A percentile compares a stretch with the other conserved stretches of the same genome.
Evolutionary conservation across 2,329 filamentous ascomycete genomes (phyloP).

Genomic region (Beauveria scarabaeidicola): DNA sequence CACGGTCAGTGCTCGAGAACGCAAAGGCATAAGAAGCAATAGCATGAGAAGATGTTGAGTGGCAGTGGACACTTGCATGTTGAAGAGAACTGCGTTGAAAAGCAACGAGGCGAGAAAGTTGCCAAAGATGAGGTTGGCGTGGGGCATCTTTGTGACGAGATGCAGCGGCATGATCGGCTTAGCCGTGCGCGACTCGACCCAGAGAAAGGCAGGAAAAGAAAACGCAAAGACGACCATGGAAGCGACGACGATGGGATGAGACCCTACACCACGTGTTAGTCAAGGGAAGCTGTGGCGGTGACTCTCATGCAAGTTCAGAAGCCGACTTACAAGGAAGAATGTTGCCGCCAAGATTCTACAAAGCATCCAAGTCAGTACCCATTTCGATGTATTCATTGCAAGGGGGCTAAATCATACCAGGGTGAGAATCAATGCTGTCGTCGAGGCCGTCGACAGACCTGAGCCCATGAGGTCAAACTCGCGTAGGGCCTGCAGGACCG

Average conservation of each 20-base stretch:
- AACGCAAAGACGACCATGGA: constrained; percentile 41
- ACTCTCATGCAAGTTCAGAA: background rate
- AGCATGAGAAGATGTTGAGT: too few species aligned
- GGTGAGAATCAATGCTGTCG: constrained; percentile 51
- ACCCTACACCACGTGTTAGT: constrained; percentile 30
- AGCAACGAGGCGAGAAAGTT: constrained; percentile 46
- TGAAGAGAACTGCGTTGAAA: constrained; percentile 50
- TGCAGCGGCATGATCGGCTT: constrained; percentile 53
- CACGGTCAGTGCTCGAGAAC: background rate
- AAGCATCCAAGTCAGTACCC: background rate
- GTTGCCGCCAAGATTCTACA: constrained; percentile 54
- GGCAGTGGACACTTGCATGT: constrained; percentile 33
- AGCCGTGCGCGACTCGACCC: constrained; percentile 39
- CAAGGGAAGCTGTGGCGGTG: background rate
- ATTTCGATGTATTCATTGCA: background rate
- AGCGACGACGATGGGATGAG: constrained; percentile 47
- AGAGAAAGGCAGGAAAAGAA: constrained; percentile 43
- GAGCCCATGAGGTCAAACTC: constrained; percentile 52
- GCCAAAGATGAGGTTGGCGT: constrained; percentile 48
- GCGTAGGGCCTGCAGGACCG: constrained; percentile 39
- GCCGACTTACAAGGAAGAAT: constrained; percentile 44
- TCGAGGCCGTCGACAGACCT: constrained; percentile 40
- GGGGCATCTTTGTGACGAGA: constrained; percentile 40
- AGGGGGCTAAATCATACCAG: constrained; percentile 32
- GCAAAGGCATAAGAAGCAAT: too few species aligned